phyloP scores from a whole-genome alignment of 257 asterid species.

The Fraxinus americana region DNA sequence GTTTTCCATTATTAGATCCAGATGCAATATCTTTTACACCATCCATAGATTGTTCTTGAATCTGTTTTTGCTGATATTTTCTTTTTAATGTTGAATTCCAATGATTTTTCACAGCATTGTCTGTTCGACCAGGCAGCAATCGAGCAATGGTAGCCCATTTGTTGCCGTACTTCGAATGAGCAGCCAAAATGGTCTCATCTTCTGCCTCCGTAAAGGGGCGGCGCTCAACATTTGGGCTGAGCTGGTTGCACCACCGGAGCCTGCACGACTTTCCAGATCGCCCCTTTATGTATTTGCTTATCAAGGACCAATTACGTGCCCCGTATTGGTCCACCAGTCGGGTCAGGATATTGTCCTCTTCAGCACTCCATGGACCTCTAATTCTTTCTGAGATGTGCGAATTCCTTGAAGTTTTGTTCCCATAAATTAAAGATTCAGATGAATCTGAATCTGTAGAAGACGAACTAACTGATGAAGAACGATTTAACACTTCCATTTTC shows the following conservation, averaged over 20 bases:
- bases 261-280: slow-evolving; percentile 56
- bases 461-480: not conserved
- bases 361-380: slow-evolving; percentile 58
- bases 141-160: slow-evolving; percentile 60
- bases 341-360: slow-evolving; percentile 43
- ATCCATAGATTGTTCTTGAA: not conserved
- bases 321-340: slow-evolving; percentile 39
- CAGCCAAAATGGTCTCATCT: slow-evolving; percentile 45
- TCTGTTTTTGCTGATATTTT: slow-evolving; percentile 11
- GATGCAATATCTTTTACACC: not conserved
- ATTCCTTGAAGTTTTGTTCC: not conserved
- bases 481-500: not conserved
- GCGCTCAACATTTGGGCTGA: slow-evolving; percentile 49
- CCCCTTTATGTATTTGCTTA: slow-evolving; percentile 43
- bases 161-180: slow-evolving; percentile 49
- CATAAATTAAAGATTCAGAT: not conserved
- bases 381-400: slow-evolving; percentile 22
- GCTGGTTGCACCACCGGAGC: slow-evolving; percentile 55
- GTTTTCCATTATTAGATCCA: slow-evolving; percentile 6
- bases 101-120: slow-evolving; percentile 57
- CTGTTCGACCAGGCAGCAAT: slow-evolving; percentile 49
- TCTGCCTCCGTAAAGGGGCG: slow-evolving; percentile 44
- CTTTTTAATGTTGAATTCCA: slow-evolving; percentile 50
- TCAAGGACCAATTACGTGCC: slow-evolving; percentile 47
- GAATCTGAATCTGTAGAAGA: slow-evolving; percentile 3